Conservation (phyloP, 2,329 filamentous ascomycete genomes). For the Bipolaris cookei region DNA sequence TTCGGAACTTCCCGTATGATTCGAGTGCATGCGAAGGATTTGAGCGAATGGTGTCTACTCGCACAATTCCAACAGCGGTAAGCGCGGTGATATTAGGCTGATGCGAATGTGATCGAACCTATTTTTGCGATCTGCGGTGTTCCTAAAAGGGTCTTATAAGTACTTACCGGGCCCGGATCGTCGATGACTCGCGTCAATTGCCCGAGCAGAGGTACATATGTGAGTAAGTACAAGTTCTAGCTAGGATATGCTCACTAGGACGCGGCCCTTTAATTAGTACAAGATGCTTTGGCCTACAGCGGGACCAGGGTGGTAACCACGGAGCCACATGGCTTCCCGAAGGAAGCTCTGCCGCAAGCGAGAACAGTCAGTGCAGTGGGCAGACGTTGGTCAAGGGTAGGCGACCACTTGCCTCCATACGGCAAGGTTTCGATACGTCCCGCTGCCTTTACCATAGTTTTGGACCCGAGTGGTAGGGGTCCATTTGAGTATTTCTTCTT, state of each 20-base stretch:
- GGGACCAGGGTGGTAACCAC: conserved; percentile 7
- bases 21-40: conserved; percentile 20
- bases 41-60: conserved; percentile 15
- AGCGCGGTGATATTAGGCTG: conserved; percentile 31
- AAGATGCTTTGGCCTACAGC: conserved; percentile 1
- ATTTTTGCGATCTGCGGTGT: conserved; percentile 15
- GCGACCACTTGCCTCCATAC: conserved; percentile 28
- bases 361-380: conserved; percentile 7
- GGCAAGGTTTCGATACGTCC: conserved; percentile 36
- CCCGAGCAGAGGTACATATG: neutral
- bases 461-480: conserved; percentile 30
- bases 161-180: conserved; percentile 17
- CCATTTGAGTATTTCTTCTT: conserved; percentile 23
- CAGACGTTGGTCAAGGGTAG: conserved; percentile 12
- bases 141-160: conserved; percentile 6
- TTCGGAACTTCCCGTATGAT: conserved; percentile 10
- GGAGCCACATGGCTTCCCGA: conserved; percentile 7
- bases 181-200: conserved; percentile 5
- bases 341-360: conserved; percentile 12
- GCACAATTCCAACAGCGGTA: conserved; percentile 17
- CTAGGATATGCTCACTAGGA: neutral
- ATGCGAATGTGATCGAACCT: conserved; percentile 23
- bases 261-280: neutral
- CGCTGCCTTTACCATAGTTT: conserved; percentile 24
- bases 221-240: neutral